Evolutionary conservation across 371 early-diverging fungal species (phyloP).

Genomic region (Mucor saturninus): DNA sequence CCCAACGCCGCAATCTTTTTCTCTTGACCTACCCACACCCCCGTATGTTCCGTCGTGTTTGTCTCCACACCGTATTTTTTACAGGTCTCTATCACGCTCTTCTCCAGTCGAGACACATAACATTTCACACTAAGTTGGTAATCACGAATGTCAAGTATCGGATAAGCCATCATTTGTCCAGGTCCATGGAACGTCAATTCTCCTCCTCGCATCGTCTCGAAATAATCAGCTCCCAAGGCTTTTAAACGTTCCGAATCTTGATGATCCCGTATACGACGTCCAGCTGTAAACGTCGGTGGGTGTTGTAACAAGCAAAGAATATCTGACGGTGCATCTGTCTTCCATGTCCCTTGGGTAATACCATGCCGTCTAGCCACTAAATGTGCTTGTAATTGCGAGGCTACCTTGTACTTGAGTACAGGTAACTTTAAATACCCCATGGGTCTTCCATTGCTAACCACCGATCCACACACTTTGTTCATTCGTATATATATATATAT

Average conservation of each 20-base stretch:
- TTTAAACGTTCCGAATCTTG: conserved; percentile 55
- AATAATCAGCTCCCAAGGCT: conserved; percentile 78
- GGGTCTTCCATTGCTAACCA: conserved; percentile 17
- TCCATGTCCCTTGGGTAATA: conserved; percentile 17
- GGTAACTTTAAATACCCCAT: conserved; percentile 31
- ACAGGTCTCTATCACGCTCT: conserved; percentile 77
- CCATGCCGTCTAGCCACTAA: conserved; percentile 56
- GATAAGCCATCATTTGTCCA: conserved; percentile 96
- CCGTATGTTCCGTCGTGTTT: conserved; percentile 74
- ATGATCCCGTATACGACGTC: conserved; percentile 76
- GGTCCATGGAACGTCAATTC: conserved; percentile 97
- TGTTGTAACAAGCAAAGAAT: conserved; percentile 86
- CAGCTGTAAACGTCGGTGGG: conserved; percentile 90
- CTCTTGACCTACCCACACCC: conserved; percentile 83
- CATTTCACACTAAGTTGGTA: conserved; percentile 70
- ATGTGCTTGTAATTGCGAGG: conserved; percentile 56
- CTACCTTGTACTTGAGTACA: conserved; percentile 58
- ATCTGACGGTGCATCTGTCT: conserved; percentile 42
- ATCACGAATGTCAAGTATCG: conserved; percentile 82
- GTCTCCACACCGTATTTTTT: conserved; percentile 66
- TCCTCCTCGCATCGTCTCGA: conserved; percentile 87
- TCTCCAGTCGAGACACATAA: conserved; percentile 84
- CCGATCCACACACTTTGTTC: no score
- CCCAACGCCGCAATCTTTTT: conserved; percentile 83
- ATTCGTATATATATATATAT: neutral